phyloP scores from a whole-genome alignment of 1,139 yeast species.

The Pichia sp. region DNA sequence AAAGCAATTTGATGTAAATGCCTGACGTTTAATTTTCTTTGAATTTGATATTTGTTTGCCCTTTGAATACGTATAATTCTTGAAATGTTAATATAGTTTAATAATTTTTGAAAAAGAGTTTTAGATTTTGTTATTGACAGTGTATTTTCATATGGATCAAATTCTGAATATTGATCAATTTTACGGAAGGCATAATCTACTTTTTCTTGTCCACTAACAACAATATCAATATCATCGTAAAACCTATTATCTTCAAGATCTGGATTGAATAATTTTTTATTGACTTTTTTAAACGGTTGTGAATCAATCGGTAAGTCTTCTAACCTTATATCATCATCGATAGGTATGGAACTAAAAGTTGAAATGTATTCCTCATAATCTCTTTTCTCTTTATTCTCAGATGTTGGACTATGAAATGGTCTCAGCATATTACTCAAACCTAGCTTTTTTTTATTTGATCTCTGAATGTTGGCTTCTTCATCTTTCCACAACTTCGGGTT shows the following conservation, averaged over 20 bases:
- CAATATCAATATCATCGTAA: slow-evolving; percentile 20
- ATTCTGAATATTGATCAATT: slow-evolving; percentile 15
- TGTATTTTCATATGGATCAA: slow-evolving; percentile 9
- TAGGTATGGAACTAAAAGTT: slow-evolving; percentile 13
- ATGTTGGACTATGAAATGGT: neutral
- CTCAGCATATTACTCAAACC: neutral
- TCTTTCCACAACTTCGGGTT: slow-evolving; percentile 14
- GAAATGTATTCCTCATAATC: slow-evolving; percentile 8
- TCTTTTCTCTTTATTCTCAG: slow-evolving; percentile 5
- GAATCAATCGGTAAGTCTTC: slow-evolving; percentile 26
- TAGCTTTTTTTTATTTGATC: neutral
- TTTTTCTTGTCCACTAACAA: slow-evolving; percentile 26
- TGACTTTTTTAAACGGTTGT: slow-evolving; percentile 15
- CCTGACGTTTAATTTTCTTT: slow-evolving; percentile 57
- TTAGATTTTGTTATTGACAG: neutral
- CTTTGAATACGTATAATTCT: slow-evolving; percentile 16
- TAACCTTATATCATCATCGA: slow-evolving; percentile 17
- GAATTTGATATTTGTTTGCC: slow-evolving; percentile 29
- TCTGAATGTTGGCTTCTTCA: neutral
- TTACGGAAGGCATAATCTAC: slow-evolving; percentile 25
- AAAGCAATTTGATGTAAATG: slow-evolving; percentile 78
- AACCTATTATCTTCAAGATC: neutral
- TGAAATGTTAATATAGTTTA: slow-evolving; percentile 11
- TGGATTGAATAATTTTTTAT: neutral
- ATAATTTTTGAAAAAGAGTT: neutral